Conservation (phyloP, 306 rosid genomes). For the Gastrolobium villosum region DNA sequence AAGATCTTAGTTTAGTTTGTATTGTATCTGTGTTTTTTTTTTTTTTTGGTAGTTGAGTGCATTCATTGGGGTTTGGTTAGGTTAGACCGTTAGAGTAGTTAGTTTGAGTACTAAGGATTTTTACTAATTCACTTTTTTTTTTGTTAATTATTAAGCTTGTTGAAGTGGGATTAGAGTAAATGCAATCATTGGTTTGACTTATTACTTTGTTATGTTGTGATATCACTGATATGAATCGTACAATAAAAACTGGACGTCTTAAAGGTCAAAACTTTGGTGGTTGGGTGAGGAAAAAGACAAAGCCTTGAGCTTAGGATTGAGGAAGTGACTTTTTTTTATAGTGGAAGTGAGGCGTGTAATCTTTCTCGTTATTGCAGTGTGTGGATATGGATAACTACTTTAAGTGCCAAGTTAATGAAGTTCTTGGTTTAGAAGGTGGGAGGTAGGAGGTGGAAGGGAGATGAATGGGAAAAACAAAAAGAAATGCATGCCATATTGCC, state of each 20-base stretch:
- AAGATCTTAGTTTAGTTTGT: conserved; percentile 34
- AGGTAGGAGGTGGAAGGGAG: neutral
- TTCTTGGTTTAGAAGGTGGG: neutral
- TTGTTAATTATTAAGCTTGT: neutral
- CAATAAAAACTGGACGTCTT: neutral
- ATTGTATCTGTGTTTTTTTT: neutral
- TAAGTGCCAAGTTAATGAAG: neutral
- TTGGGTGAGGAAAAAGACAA: conserved; percentile 41
- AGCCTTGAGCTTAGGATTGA: neutral
- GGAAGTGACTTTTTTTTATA: neutral
- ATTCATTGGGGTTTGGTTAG: neutral
- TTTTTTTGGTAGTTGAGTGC: neutral
- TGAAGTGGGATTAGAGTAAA: conserved; percentile 7
- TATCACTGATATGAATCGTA: conserved; percentile 1
- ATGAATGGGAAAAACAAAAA: neutral
- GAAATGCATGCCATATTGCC: neutral
- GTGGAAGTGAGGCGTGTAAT: too few species aligned
- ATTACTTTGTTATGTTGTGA: conserved; percentile 36
- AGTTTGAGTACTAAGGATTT: neutral
- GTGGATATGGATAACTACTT: neutral
- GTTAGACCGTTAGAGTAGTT: neutral
- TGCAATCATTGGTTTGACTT: neutral
- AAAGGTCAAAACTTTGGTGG: conserved; percentile 13
- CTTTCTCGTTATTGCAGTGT: too few species aligned
- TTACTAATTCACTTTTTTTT: neutral